Evolutionary conservation across 176 grass and related monocot species (phyloP), one percentile per base, ranked within the genome.

Genomic region (Pharus latifolius): DNA sequence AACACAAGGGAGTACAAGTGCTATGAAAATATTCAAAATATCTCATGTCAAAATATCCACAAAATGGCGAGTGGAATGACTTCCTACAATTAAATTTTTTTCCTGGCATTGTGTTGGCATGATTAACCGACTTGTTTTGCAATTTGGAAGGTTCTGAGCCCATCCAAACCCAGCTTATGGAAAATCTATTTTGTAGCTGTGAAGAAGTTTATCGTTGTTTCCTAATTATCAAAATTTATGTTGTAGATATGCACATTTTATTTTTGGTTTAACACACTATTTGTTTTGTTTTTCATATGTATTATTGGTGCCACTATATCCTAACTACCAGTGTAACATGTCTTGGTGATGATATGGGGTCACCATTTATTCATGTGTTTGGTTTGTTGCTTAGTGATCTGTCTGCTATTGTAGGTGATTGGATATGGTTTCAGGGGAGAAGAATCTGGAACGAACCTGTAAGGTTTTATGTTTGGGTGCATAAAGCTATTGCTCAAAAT

Each of bases 361-460:
- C 52, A 67, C 33, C 66, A n/a, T 14, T 43, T 65, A 14, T 13
- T 11, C n/a, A 23, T 75, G 11, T 63, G 74, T 20, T 27, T 62
- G 4, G 6, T 53, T 49, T 42, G 27, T 78, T 33, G 20, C 19
- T 33, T 48, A 28, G 63, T 78, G 59, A 73, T 49, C 29, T 48
- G 45, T 65, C 14, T 85, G 53, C 20, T 68, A 20, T 53, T 85
- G 63, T 68, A 85, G 77, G 70, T 75, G 26, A 29, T 10, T 25
- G 64, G 49, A 56, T 69, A 55, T 75, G 56, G 38, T 61, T 63
- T 85, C 30, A 68, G 32, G 13, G 18, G 34, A 41, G 35, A 38
- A 38, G 24, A 62, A 63, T 75, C 18, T 30, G 15, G 40, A 60
- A 26, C 10, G 18, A 67, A 73, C 34, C 22, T 30, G 15, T 52